Conservation (phyloP, 352 stramenopile genomes). For the Phytopythium oedochilum region DNA sequence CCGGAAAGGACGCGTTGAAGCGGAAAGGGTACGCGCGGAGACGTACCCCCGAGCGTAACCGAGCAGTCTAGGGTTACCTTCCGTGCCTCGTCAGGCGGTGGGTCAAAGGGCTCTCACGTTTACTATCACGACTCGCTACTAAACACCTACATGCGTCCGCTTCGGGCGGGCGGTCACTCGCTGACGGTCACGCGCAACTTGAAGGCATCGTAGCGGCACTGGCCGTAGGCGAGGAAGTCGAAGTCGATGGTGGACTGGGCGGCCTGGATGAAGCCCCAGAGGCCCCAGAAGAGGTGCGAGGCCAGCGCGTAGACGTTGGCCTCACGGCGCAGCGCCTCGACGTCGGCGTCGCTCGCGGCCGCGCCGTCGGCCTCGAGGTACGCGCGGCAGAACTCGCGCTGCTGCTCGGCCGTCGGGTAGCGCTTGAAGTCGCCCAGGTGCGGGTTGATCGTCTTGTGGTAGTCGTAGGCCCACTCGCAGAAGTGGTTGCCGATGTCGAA, state of each 20-base stretch:
- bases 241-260: conserved; percentile 90
- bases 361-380: conserved; percentile 44
- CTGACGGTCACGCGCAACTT: conserved; percentile 51
- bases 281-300: conserved; percentile 87
- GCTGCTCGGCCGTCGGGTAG: conserved; percentile 60
- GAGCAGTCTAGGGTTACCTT: no score
- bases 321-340: conserved; percentile 59
- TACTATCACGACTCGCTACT: no score
- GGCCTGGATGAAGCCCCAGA: conserved; percentile 91
- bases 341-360: conserved; percentile 38
- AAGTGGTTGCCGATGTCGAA: conserved; percentile 94
- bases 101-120: no score
- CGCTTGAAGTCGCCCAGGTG: conserved; percentile 72
- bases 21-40: no score
- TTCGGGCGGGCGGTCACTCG: conserved; percentile 27
- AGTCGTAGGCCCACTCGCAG: conserved; percentile 84
- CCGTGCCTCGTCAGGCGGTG: no score
- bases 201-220: conserved; percentile 68
- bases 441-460: conserved; percentile 77
- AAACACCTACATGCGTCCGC: no score
- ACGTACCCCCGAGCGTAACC: no score
- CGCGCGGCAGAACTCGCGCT: conserved; percentile 63
- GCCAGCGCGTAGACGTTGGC: conserved; percentile 84
- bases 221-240: conserved; percentile 87
- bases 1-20: no score